Base-by-base conservation (phyloP, 352 stramenopile species). In the Pythium chondricola region DNA sequence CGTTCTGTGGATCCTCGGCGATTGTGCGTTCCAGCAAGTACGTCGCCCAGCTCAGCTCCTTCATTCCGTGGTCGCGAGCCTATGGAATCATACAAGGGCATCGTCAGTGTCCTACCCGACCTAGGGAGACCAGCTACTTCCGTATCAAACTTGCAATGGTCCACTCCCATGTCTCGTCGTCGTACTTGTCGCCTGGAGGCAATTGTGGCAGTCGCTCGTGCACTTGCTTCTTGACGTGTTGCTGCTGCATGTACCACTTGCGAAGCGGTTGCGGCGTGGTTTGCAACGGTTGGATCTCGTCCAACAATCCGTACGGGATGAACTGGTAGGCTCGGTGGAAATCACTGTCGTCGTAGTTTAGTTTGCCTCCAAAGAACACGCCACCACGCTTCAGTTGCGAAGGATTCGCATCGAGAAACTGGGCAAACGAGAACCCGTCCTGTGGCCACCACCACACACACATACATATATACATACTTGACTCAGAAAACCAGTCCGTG, bases 101-200 rank as follows among this genome's bases (percentile, higher is more conserved):
- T n/a, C n/a, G n/a, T n/a, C n/a, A n/a, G n/a, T n/a, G n/a, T n/a
- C n/a, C n/a, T n/a, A n/a, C n/a, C n/a, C n/a, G n/a, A n/a, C n/a
- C n/a, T n/a, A n/a, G n/a, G n/a, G n/a, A n/a, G n/a, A n/a, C n/a
- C n/a, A n/a, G n/a, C n/a, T n/a, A n/a, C n/a, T n/a, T n/a, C n/a
- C n/a, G 8, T 54, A 62, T 65, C 33, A 76, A 61, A 59, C 81
- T 56, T 50, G 82, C 67, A 27, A 97, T 89, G 0, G 92, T 97
- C 77, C 83, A 96, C 52, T 98, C 92, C 92, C 92, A 98, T 4
- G 90, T 97, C 37, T 90, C 71, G 50, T 85, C 63, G 24, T 79
- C 67, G 68, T 96, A 97, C n/a, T 86, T 83, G 6, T 61, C 35
- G n/a, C 54, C 58, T n/a, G 72, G 65, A 7, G 80, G 66, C 14